Base-by-base conservation (phyloP, 2,329 filamentous ascomycete species). In the Nemania bipapillata region DNA sequence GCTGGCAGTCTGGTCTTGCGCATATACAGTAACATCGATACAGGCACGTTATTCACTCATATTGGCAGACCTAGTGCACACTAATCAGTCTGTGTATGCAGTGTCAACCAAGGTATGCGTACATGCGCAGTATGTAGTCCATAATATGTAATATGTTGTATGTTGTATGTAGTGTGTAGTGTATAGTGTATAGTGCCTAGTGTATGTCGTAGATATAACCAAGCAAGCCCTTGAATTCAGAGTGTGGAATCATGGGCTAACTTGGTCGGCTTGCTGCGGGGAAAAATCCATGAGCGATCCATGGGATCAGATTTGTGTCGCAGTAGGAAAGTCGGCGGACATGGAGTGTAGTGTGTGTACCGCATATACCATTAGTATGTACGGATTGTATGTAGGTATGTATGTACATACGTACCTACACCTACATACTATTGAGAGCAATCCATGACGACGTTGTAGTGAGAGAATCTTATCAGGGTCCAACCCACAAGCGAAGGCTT, bases 401-500 rank as follows among this genome's bases (percentile, higher is more conserved):
- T 26, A 20, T 24, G 45, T 49, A 49, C 20, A 24, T 53, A 30
- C 61, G 42, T 54, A 63, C 63, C 49, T 65, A 68, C 61, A 54
- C n/a, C n/a, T n/a, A n/a, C 56, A 12, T 35, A 63, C 59, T 59
- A 67, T 64, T 63, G 63, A 62, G 45, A 42, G 28, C 42, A 49
- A 32, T 42, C 68, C 68, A 70, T 68, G 65, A 65, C 65, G 59
- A 70, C 54, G 68, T 68, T 42, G 61, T 66, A 63, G 32, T 49
- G 30, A 53, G 24, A 35, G 37, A 65, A 56, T 35, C 37, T 55
- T 52, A 57, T 66, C 60, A 66, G 55, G 63, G 66, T 59, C 67
- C 67, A 62, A 60, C 54, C 54, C 54, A 66, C 63, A 66, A 66
- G 63, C 63, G 58, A 69, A 60, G 58, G 45, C 54, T 70, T 66